Conservation (phyloP, 2,329 filamentous ascomycete species). For the Sporothrix brasiliensis region DNA sequence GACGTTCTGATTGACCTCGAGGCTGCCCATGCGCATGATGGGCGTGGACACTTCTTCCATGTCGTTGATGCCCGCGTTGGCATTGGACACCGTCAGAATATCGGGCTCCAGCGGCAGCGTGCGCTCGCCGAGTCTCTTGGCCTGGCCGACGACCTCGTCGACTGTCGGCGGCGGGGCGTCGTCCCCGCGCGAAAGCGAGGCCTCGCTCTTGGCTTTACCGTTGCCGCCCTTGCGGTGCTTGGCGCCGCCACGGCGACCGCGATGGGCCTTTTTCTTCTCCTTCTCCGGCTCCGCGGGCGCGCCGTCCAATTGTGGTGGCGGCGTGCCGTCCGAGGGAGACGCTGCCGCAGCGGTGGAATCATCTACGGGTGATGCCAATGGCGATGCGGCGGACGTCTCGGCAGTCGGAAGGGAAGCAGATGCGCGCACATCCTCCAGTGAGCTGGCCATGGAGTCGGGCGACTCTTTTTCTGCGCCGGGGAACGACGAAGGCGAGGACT, state of each 20-base stretch:
- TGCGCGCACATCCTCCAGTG: not conserved
- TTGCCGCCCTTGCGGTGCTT: slow-evolving; percentile 62
- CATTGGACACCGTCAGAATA: slow-evolving; percentile 56
- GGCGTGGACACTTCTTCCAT: slow-evolving; percentile 63
- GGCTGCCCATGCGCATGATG: slow-evolving; percentile 63
- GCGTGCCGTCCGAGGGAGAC: not conserved
- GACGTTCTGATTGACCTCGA: slow-evolving; percentile 65
- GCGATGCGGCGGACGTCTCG: not conserved
- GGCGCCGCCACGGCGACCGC: slow-evolving; percentile 71
- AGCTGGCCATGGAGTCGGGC: slow-evolving; percentile 11
- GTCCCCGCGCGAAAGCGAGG: slow-evolving; percentile 55
- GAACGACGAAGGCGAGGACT: not conserved
- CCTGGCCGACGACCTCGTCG: slow-evolving; percentile 64
- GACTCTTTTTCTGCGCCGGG: not conserved
- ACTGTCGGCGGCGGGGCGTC: slow-evolving; percentile 52
- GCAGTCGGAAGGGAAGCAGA: not conserved
- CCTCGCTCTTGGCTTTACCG: slow-evolving; percentile 51
- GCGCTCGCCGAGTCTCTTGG: slow-evolving; percentile 58
- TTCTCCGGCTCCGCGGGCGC: slow-evolving; percentile 43
- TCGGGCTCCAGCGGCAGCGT: slow-evolving; percentile 60
- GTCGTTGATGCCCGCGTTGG: slow-evolving; percentile 46
- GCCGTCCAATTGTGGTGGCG: not conserved
- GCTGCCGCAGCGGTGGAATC: not conserved
- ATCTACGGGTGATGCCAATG: not conserved
- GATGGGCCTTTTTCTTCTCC: slow-evolving; percentile 67